Base-by-base conservation (phyloP, 257 asterid genomes). In the Rubia yunnanensis region DNA sequence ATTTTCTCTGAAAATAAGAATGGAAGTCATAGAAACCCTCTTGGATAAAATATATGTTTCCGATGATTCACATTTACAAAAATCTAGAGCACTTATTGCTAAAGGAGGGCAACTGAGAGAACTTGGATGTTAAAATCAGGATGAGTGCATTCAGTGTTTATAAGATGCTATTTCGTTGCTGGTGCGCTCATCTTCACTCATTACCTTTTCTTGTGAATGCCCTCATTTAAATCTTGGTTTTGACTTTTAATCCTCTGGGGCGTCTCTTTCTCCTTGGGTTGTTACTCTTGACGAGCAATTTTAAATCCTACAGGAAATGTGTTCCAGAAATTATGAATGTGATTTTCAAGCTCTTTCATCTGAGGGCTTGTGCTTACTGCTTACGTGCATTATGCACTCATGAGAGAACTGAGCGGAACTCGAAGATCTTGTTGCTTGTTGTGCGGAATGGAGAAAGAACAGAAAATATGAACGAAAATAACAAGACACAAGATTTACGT, bases 21-120 rank as follows among this genome's bases (percentile, higher is more conserved):
- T 83, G 78, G 69, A 81, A 73, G 80, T 89, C 59, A 82, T 84
- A 23, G 65, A 31, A 48, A 60, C 78, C 70, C 90, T 92, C 67
- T 60, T 89, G 73, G 84, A 85, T 67, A 84, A 83, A 58, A 73
- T 85, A 52, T 86, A 89, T 66, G 68, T 70, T 70, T 72, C 86
- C 67, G 70, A 84, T 69, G 95, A 89, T 63, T 74, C 65, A 63
- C 59, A 26, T 76, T 60, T 85, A 48, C 63, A 76, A 73, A 92
- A 79, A 80, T 83, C 89, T 58, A 80, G 82, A 72, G 65, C 79
- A 67, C 95, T 92, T 32, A 75, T 92, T 18, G 83, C 82, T 62
- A 92, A 89, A 82, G 96, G 84, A 68, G 78, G 76, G 78, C 79
- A 78, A 44, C 74, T 85, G 54, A 81, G 95, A 80, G 91, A 80